These are phyloP conservation scores for Nakazawaea pomicola DNA, from an alignment of 805 yeast genomes.

Conservation along the genomic window DNA sequence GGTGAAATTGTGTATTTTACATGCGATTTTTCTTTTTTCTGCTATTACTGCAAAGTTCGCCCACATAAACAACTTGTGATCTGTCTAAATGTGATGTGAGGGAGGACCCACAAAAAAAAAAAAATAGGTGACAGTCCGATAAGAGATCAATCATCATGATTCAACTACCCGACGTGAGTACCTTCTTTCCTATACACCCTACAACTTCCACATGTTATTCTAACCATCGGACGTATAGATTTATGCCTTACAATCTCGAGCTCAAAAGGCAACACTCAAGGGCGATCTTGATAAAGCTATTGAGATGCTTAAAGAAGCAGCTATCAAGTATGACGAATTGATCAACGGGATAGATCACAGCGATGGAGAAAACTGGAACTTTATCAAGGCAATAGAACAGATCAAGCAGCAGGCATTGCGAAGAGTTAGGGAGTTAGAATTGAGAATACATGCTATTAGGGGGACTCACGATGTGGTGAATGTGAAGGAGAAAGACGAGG, in stretches of 20 bases:
- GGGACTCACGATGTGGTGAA: neutral
- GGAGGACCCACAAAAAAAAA: too few species aligned
- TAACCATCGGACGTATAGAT: too few species aligned
- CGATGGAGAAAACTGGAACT: conserved; percentile 3
- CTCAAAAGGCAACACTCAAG: conserved; percentile 41
- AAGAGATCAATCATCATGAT: neutral
- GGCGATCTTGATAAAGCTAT: conserved; percentile 40
- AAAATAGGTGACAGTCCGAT: neutral
- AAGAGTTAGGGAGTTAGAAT: conserved; percentile 20
- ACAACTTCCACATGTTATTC: too few species aligned
- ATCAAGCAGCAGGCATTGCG: conserved; percentile 19
- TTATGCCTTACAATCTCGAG: conserved; percentile 45
- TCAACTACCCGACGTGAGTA: conserved; percentile 25
- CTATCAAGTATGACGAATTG: conserved; percentile 25
- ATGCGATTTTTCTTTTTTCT: too few species aligned
- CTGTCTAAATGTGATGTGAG: too few species aligned
- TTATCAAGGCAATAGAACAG: conserved; percentile 18
- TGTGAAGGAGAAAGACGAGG: neutral
- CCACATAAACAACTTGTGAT: too few species aligned
- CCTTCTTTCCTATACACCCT: too few species aligned
- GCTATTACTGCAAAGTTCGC: too few species aligned
- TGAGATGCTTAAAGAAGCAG: conserved; percentile 31
- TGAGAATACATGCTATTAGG: neutral
- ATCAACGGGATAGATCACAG: conserved; percentile 13
- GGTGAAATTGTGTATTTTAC: too few species aligned